phyloP scores from a whole-genome alignment of 257 asterid genomes.

The Nyctanthes arbortristis region DNA sequence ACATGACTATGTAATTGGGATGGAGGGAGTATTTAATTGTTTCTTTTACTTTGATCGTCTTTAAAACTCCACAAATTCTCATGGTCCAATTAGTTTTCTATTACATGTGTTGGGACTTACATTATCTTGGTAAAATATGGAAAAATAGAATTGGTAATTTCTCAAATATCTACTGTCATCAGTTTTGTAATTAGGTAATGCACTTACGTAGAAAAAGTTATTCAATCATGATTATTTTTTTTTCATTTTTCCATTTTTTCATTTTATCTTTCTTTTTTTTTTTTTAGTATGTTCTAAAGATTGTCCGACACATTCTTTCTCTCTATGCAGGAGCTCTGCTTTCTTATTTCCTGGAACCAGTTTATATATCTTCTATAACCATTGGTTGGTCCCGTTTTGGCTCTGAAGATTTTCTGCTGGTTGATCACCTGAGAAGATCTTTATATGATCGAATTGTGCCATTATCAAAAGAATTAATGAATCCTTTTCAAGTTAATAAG shows the following conservation, averaged over 20 bases:
- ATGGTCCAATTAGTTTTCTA: background rate
- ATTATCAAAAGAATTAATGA: constrained; percentile 51
- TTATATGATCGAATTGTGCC: constrained; percentile 57
- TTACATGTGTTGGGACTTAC: background rate
- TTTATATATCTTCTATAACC: constrained; percentile 69
- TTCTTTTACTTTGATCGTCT: background rate
- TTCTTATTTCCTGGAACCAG: constrained; percentile 76
- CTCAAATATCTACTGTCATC: background rate
- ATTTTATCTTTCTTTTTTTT: no score
- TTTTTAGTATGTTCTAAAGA: background rate
- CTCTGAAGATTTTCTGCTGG: constrained; percentile 29
- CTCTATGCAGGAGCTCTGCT: constrained; percentile 73
- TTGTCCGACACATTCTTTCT: constrained; percentile 11
- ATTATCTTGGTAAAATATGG: constrained; percentile 7
- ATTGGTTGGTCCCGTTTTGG: constrained; percentile 55
- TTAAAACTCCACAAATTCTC: background rate
- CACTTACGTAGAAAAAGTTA: background rate
- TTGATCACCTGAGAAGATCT: constrained; percentile 49
- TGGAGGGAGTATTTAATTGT: no score
- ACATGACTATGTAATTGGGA: no score
- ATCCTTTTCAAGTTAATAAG: constrained; percentile 75
- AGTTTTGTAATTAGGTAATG: background rate
- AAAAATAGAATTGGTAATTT: constrained; percentile 16
- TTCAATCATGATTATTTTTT: background rate
- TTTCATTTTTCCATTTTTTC: no score